phyloP scores from a whole-genome alignment of 2,329 filamentous ascomycete species.

The Diaporthe sp. region DNA sequence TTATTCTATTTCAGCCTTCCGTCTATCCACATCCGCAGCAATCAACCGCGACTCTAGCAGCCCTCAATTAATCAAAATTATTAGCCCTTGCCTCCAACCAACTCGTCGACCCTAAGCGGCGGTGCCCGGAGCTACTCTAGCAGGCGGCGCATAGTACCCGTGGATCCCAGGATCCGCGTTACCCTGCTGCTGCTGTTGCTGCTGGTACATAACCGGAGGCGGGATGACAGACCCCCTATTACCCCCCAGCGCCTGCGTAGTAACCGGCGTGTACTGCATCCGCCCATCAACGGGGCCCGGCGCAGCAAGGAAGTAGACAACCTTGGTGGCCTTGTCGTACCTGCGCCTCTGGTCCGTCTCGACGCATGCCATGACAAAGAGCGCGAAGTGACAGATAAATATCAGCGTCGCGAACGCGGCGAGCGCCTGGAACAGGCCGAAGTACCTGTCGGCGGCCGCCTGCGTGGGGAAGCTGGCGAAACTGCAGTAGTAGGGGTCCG shows the following conservation, averaged over 20 bases:
- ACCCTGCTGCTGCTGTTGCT: not conserved
- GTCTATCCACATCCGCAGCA: not conserved
- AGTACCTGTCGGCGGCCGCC: slow-evolving; percentile 14
- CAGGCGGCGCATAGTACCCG: slow-evolving; percentile 26
- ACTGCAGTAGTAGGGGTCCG: slow-evolving; percentile 36
- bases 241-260: not conserved
- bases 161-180: slow-evolving; percentile 5
- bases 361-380: slow-evolving; percentile 42
- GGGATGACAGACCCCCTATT: not conserved
- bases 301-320: slow-evolving; percentile 35
- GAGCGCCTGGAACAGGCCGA: slow-evolving; percentile 40
- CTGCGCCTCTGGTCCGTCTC: slow-evolving; percentile 40
- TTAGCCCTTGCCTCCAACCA: not conserved
- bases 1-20: not conserved
- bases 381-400: slow-evolving; percentile 36
- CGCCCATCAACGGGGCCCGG: slow-evolving; percentile 22
- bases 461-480: slow-evolving; percentile 32
- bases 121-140: not conserved
- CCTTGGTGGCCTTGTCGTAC: slow-evolving; percentile 20
- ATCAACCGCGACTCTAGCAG: not conserved
- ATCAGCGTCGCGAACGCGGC: slow-evolving; percentile 40
- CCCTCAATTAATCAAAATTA: not conserved
- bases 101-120: not conserved
- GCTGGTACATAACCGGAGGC: not conserved
- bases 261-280: slow-evolving; percentile 23